These are phyloP conservation scores for Trichoderma asperellum DNA, from an alignment of 2,329 filamentous ascomycete genomes.

Conservation along the genomic window DNA sequence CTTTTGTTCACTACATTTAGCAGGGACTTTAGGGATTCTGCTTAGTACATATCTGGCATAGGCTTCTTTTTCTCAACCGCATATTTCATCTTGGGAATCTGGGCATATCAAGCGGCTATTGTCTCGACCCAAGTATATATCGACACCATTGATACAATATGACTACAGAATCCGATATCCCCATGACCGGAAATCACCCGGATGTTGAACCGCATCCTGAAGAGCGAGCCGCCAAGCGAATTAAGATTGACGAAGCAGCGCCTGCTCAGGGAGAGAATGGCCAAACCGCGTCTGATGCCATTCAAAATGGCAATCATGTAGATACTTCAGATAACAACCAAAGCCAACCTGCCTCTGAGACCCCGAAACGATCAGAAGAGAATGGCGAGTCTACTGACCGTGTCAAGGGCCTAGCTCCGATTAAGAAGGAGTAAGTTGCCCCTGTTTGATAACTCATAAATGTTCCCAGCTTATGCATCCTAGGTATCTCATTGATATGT, in stretches of 20 bases:
- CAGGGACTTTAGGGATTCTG: not conserved
- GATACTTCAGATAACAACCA: constrained; percentile 31
- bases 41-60: not conserved
- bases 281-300: constrained; percentile 32
- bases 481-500: constrained; percentile 50
- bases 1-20: not conserved
- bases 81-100: not conserved
- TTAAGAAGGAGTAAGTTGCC: constrained; percentile 70
- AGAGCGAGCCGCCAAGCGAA: constrained; percentile 60
- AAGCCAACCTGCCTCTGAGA: constrained; percentile 26
- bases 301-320: constrained; percentile 31
- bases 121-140: not conserved
- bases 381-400: constrained; percentile 36
- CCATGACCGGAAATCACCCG: constrained; percentile 33
- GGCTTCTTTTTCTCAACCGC: not conserved
- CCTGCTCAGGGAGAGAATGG: constrained; percentile 27
- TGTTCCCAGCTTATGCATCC: not conserved
- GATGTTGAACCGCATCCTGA: constrained; percentile 31
- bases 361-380: constrained; percentile 22
- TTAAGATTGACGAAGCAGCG: constrained; percentile 53
- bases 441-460: constrained; percentile 19
- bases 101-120: not conserved
- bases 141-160: constrained; percentile 32
- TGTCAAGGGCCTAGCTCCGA: constrained; percentile 65
- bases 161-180: constrained; percentile 36